A percentile compares a stretch with the other conserved stretches of the same genome.
phyloP scores from a whole-genome alignment of 768 basidiomycete species.

The Tricholoma terreum region DNA sequence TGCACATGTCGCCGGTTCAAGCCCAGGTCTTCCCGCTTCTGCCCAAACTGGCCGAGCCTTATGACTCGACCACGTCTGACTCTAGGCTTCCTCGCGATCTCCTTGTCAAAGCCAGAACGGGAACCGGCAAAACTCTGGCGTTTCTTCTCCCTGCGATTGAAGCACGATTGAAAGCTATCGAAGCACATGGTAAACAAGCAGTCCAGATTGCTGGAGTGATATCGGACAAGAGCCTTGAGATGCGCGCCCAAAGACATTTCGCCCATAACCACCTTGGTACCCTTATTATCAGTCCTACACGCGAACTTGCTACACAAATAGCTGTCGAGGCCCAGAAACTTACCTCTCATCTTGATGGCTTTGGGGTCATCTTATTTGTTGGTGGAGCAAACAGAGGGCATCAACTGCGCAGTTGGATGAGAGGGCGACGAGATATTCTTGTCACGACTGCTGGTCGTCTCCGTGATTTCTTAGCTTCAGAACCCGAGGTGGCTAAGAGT shows the following conservation, averaged over 20 bases:
- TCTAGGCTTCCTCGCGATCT: slow-evolving; percentile 53
- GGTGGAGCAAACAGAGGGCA: slow-evolving; percentile 67
- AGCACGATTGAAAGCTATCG: slow-evolving; percentile 60
- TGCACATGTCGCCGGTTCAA: slow-evolving; percentile 80
- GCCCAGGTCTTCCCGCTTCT: slow-evolving; percentile 73
- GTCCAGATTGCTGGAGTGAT: slow-evolving; percentile 40
- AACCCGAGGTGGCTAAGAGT: slow-evolving; percentile 50
- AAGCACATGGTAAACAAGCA: slow-evolving; percentile 39
- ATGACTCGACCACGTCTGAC: slow-evolving; percentile 31
- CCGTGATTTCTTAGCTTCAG: slow-evolving; percentile 63
- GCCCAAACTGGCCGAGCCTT: slow-evolving; percentile 61
- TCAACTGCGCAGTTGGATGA: slow-evolving; percentile 69
- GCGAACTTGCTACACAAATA: slow-evolving; percentile 88
- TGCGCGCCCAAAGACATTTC: slow-evolving; percentile 33
- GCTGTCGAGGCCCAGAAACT: slow-evolving; percentile 77
- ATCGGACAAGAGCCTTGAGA: slow-evolving; percentile 26
- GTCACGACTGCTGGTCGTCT: slow-evolving; percentile 91
- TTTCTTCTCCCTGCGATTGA: slow-evolving; percentile 89
- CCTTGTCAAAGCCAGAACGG: slow-evolving; percentile 84
- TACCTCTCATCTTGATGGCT: slow-evolving; percentile 53
- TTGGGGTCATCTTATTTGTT: slow-evolving; percentile 71
- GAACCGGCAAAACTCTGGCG: slow-evolving; percentile 86
- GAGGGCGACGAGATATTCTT: slow-evolving; percentile 71
- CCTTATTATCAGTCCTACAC: slow-evolving; percentile 84
- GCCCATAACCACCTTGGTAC: slow-evolving; percentile 56